Conservation (phyloP, 257 asterid species). For the Solanum clarkiae region DNA sequence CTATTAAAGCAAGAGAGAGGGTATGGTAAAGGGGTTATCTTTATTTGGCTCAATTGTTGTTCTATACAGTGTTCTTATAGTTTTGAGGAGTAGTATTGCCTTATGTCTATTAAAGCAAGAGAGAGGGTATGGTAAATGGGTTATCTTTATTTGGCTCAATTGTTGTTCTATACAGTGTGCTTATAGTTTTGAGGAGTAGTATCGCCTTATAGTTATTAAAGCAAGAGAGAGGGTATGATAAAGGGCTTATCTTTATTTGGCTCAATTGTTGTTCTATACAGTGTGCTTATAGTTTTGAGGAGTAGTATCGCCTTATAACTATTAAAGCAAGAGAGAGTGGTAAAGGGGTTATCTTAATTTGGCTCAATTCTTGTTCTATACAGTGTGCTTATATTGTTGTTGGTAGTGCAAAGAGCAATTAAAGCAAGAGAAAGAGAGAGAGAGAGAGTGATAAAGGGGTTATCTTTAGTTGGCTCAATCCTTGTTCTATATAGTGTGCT, state of each 20-base stretch:
- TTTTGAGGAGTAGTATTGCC: not conserved
- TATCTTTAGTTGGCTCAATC: too few species aligned
- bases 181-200: not conserved
- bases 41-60: not conserved
- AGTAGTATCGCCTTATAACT: not conserved
- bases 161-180: not conserved
- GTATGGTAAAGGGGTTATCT: not conserved
- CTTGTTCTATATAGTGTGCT: not conserved
- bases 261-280: not conserved
- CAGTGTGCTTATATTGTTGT: not conserved
- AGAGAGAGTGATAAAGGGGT: too few species aligned
- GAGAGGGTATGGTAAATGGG: not conserved
- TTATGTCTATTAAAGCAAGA: not conserved
- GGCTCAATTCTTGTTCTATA: not conserved
- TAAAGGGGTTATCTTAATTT: not conserved
- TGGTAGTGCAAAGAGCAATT: not conserved
- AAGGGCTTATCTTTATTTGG: not conserved
- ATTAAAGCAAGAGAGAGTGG: not conserved
- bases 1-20: not conserved
- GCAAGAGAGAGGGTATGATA: not conserved
- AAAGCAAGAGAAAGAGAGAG: not conserved
- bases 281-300: not conserved
- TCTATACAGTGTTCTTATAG: not conserved
- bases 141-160: not conserved
- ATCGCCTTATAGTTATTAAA: not conserved